Percentiles rank a stretch among this genome's conserved stretches.
phyloP scores from a whole-genome alignment of 352 stramenopile species.

The Phytophthora chlamydospora region DNA sequence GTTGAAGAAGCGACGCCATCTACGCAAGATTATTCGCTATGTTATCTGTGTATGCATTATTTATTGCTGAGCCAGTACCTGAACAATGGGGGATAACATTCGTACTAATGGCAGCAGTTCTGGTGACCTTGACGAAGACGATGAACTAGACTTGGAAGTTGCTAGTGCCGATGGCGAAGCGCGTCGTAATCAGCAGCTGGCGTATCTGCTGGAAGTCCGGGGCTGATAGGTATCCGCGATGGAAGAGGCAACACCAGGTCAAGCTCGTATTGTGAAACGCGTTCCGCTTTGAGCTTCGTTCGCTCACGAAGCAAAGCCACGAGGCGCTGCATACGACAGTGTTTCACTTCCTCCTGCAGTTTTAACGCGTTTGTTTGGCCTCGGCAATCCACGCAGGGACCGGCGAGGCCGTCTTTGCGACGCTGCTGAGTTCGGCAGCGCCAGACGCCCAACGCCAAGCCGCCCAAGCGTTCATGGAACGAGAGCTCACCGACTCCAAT shows the following conservation, averaged over 20 bases:
- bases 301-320: constrained; percentile 6
- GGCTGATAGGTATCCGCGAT: too few relatives aligned
- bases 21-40: constrained; percentile 1
- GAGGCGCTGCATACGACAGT: background rate
- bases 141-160: constrained; percentile 12
- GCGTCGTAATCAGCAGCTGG: constrained; percentile 7
- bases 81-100: background rate
- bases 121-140: constrained; percentile 5
- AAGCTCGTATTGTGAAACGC: constrained; percentile 3
- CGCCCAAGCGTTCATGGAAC: too few relatives aligned
- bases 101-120: background rate
- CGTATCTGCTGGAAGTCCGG: constrained; percentile 7
- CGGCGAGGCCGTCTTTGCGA: too few relatives aligned
- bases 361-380: constrained; percentile 5
- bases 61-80: constrained; percentile 4
- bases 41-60: constrained; percentile 1
- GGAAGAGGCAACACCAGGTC: constrained; percentile 3
- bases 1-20: constrained; percentile 5
- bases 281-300: constrained; percentile 5
- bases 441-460: too few relatives aligned
- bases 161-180: constrained; percentile 1
- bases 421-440: too few relatives aligned
- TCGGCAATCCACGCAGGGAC: constrained; percentile 6
- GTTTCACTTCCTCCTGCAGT: constrained; percentile 7
- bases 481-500: too few relatives aligned